Evolutionary conservation across 768 basidiomycete genomes (phyloP), one percentile per base, ranked within the genome.

Genomic region (Rhizopogon rudus): DNA sequence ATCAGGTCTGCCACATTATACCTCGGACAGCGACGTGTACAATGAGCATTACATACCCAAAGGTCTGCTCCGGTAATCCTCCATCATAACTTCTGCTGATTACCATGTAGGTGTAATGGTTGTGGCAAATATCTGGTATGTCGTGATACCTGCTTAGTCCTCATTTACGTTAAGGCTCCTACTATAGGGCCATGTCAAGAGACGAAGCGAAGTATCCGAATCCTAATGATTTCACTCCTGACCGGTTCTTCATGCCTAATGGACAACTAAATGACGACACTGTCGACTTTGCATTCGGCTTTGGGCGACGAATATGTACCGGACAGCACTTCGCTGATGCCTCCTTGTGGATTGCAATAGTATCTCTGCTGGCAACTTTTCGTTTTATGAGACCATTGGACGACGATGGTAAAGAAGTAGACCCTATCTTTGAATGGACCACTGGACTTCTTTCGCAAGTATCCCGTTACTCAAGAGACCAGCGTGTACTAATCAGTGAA

Each of bases 341-440:
- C 12, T 68, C 67, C 40, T 22, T 68, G n/a, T 68, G 67, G 67
- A 60, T 69, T 48, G 69, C 65, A 16, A 57, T 68, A 5, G 67
- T 57, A 8, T 67, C 69, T 52, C 59, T 68, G 16, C 66, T 71
- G 40, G 42, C 67, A 51, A 39, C 51, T n/a, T 68, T 71, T 51
- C 65, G 60, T 33, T 69, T 71, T 40, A 59, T 55, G 69, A 71
- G 60, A 55, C 61, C 52, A 22, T 40, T 67, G 55, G 61, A 71
- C 40, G 54, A 60, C 20, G 54, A 65, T 29, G 69, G 69, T 3
- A 41, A 31, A 17, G 69, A 71, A 48, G 41, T 60, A 25, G 55
- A 69, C 16, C 63, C 64, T 20, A 44, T 56, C 14, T 67, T 66
- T 1, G 28, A 57, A 51, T 68, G 69, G 69, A 55, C 67, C 8